Evolutionary conservation across 2,329 filamentous ascomycete species (phyloP).

Genomic region (Aspergillus fumigatiaffinis): DNA sequence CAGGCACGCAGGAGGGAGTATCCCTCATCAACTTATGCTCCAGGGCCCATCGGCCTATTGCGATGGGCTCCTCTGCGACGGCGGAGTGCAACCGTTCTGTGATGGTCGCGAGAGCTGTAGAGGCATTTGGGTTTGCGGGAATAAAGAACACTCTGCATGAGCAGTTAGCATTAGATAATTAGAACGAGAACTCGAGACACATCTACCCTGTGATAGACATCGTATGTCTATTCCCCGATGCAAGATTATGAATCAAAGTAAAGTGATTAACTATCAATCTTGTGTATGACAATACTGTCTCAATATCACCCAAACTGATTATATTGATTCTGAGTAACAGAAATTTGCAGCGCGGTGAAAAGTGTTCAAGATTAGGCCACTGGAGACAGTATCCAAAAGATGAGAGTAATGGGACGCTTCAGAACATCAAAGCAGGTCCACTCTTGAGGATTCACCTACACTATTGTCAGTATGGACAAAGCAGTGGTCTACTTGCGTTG

Average conservation of each 20-base stretch:
- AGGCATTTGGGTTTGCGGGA: constrained; percentile 37
- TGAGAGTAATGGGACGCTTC: not conserved
- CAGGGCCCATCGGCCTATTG: constrained; percentile 37
- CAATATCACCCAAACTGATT: not conserved
- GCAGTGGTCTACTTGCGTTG: not conserved
- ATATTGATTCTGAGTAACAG: not conserved
- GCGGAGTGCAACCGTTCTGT: constrained; percentile 37
- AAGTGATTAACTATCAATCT: too few relatives aligned
- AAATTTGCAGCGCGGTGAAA: not conserved
- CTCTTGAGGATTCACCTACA: not conserved
- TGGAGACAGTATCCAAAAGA: not conserved
- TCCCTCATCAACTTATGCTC: constrained; percentile 43
- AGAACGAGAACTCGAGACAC: not conserved
- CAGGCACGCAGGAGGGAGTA: constrained; percentile 38
- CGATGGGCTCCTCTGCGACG: constrained; percentile 32
- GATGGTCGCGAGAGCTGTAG: constrained; percentile 32
- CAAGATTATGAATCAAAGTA: not conserved
- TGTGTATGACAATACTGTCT: not conserved
- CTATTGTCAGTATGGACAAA: not conserved
- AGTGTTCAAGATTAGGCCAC: not conserved
- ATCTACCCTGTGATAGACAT: constrained; percentile 37
- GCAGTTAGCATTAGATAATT: constrained; percentile 7
- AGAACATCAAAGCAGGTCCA: not conserved
- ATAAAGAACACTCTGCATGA: constrained; percentile 40
- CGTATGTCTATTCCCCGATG: not conserved